Evolutionary conservation across 2,329 filamentous ascomycete species (phyloP).

Genomic region (Hypoxylon sp.): DNA sequence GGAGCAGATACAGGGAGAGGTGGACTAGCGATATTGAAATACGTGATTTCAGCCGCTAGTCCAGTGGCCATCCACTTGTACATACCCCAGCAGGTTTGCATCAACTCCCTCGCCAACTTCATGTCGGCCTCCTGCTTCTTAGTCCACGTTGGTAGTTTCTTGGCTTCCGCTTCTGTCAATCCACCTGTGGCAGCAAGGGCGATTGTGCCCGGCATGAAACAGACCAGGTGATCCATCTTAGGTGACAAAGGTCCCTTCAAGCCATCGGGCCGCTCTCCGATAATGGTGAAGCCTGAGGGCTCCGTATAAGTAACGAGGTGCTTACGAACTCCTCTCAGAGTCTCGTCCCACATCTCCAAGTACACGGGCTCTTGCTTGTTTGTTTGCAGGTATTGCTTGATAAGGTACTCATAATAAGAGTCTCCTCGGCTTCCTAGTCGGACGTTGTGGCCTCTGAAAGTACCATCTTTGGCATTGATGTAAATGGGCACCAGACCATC

Average conservation of each 20-base stretch:
- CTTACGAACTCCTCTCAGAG: conserved; percentile 87
- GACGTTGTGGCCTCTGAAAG: conserved; percentile 88
- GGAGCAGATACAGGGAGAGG: conserved; percentile 73
- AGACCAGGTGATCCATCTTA: conserved; percentile 99
- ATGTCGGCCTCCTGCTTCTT: conserved; percentile 89
- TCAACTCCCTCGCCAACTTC: conserved; percentile 87
- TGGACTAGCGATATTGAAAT: conserved; percentile 83
- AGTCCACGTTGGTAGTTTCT: conserved; percentile 79
- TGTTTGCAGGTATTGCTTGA: conserved; percentile 98
- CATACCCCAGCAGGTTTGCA: conserved; percentile 98
- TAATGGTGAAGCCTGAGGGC: conserved; percentile 84
- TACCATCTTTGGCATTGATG: conserved; percentile 82
- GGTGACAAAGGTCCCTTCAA: conserved; percentile 76
- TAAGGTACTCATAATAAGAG: conserved; percentile 98
- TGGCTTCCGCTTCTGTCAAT: conserved; percentile 79
- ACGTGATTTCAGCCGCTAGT: conserved; percentile 93
- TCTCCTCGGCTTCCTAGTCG: conserved; percentile 94
- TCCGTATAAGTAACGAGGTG: conserved; percentile 92
- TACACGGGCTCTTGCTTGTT: conserved; percentile 88
- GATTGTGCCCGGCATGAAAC: conserved; percentile 97
- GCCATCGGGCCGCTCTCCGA: conserved; percentile 87
- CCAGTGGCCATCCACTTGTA: conserved; percentile 92
- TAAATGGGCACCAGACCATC: conserved; percentile 94
- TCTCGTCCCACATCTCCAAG: conserved; percentile 92
- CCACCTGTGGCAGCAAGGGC: conserved; percentile 89